Conservation (phyloP, 2,329 filamentous ascomycete genomes). For the Botryotinia calthae region DNA sequence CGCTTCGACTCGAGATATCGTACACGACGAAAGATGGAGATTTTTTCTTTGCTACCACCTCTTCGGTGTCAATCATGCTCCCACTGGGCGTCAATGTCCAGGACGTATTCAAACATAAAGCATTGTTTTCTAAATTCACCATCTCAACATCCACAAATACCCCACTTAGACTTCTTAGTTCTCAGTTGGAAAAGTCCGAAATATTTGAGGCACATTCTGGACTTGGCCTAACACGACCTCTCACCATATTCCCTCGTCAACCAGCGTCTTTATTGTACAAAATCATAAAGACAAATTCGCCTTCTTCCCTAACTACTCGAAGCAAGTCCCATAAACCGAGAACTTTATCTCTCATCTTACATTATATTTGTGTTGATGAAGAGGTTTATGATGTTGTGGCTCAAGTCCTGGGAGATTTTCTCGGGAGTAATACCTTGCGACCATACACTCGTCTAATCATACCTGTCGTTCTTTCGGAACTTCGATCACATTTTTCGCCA, state of each 20-base stretch:
- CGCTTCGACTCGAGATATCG: constrained; percentile 70
- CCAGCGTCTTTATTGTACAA: constrained; percentile 80
- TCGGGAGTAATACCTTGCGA: constrained; percentile 44
- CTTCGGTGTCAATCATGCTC: constrained; percentile 68
- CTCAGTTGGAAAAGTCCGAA: constrained; percentile 67
- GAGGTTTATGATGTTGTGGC: constrained; percentile 59
- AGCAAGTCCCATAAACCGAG: constrained; percentile 36
- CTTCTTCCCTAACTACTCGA: constrained; percentile 38
- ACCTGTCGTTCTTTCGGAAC: constrained; percentile 45
- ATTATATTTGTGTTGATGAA: constrained; percentile 74
- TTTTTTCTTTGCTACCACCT: constrained; percentile 62
- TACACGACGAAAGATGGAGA: constrained; percentile 67
- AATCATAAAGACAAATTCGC: constrained; percentile 56
- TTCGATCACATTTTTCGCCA: constrained; percentile 46
- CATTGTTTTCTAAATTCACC: constrained; percentile 85
- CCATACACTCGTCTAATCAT: constrained; percentile 50
- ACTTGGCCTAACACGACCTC: constrained; percentile 48
- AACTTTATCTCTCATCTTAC: constrained; percentile 63
- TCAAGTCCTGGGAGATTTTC: constrained; percentile 43
- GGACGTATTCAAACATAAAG: constrained; percentile 83
- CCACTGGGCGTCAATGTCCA: constrained; percentile 94
- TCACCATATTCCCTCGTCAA: constrained; percentile 75
- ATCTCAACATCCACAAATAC: constrained; percentile 76
- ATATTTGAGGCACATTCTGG: constrained; percentile 65
- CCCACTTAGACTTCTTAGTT: constrained; percentile 71